Conservation (phyloP, 192 early-diverging fungal genomes). For the Coemansia reversa region DNA sequence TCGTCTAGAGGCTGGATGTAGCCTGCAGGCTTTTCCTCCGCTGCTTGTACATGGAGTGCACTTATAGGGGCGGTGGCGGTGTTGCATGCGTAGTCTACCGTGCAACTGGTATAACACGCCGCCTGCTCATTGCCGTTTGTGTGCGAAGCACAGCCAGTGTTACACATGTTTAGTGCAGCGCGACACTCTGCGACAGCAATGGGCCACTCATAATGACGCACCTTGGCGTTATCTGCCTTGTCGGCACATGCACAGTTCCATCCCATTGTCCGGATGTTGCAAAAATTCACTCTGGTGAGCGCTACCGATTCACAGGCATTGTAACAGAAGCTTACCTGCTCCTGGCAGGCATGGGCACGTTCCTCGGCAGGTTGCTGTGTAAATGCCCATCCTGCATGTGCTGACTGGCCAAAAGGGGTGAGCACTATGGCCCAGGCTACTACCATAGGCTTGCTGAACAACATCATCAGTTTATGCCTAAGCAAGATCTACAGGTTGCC, state of each 20-base stretch:
- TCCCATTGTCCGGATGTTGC: constrained; percentile 53
- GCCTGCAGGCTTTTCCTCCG: constrained; percentile 39
- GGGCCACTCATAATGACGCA: constrained; percentile 46
- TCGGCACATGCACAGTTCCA: constrained; percentile 48
- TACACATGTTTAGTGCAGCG: constrained; percentile 37
- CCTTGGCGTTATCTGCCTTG: constrained; percentile 19
- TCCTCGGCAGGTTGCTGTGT: constrained; percentile 37
- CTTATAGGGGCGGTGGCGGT: constrained; percentile 38
- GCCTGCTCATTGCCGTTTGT: constrained; percentile 22
- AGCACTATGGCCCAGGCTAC: constrained; percentile 6
- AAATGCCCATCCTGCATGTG: constrained; percentile 37
- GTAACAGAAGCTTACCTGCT: constrained; percentile 54
- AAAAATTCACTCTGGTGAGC: constrained; percentile 43
- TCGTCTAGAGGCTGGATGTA: constrained; percentile 45
- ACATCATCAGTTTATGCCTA: background rate
- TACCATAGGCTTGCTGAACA: background rate
- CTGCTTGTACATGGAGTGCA: constrained; percentile 31
- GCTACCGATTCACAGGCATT: constrained; percentile 39
- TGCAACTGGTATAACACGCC: constrained; percentile 37
- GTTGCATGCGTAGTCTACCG: constrained; percentile 43
- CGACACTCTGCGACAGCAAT: constrained; percentile 40
- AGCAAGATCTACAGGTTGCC: background rate
- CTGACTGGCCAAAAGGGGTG: constrained; percentile 3
- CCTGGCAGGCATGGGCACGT: constrained; percentile 48
- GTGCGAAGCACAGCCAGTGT: constrained; percentile 19